Percentiles rank a stretch among this genome's conserved stretches.
phyloP scores from a whole-genome alignment of 352 stramenopile species.

The Pythium aristosporum region DNA sequence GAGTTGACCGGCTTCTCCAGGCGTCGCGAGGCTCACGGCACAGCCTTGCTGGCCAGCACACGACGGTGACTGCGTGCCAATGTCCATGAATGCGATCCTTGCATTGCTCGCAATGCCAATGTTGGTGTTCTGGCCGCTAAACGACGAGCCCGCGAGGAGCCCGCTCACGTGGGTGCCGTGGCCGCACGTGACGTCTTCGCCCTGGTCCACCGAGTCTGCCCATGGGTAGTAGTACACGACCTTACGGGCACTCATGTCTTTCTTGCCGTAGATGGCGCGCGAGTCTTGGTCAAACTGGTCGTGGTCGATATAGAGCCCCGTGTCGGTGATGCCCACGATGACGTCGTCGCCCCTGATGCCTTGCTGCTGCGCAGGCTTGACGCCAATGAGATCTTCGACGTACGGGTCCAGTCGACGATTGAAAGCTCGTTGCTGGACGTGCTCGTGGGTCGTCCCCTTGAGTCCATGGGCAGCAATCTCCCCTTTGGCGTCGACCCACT shows the following conservation, averaged over 20 bases:
- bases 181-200: constrained; percentile 65
- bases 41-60: constrained; percentile 56
- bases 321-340: constrained; percentile 81
- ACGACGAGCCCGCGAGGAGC: constrained; percentile 75
- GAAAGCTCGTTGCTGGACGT: background rate
- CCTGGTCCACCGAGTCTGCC: constrained; percentile 65
- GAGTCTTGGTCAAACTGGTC: constrained; percentile 79
- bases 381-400: constrained; percentile 57
- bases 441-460: constrained; percentile 8
- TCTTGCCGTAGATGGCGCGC: constrained; percentile 44
- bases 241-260: constrained; percentile 53
- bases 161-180: constrained; percentile 90
- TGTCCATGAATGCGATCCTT: constrained; percentile 92
- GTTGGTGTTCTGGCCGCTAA: constrained; percentile 44
- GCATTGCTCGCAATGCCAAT: constrained; percentile 73
- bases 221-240: constrained; percentile 81
- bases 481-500: constrained; percentile 58
- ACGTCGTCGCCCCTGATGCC: constrained; percentile 73
- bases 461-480: constrained; percentile 34
- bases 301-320: constrained; percentile 77
- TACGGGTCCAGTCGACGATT: constrained; percentile 55
- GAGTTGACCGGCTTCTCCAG: constrained; percentile 56
- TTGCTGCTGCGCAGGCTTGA: constrained; percentile 51
- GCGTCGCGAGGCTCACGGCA: constrained; percentile 56
- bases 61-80: constrained; percentile 52